Base-by-base conservation (phyloP, 345 rosid genomes). In the Atalantia buxifolia region DNA sequence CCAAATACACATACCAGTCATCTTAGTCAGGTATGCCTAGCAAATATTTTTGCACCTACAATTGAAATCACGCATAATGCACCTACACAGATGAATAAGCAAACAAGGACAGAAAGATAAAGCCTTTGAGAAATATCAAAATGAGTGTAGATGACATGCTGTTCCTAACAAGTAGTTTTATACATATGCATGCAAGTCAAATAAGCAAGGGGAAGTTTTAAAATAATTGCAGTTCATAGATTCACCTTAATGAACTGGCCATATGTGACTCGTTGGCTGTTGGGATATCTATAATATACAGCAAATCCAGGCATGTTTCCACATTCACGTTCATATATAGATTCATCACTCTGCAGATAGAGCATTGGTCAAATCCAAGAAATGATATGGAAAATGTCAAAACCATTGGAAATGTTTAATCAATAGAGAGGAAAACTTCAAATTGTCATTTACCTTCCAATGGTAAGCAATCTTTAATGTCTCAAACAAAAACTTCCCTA, bases 271-370 rank as follows among this genome's bases (percentile, higher is more conserved):
- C 99, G 97, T 87, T 93, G 96, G 83, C 99, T 93, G 84, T 97
- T 89, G 28, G 99, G 99, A 78, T 84, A 94, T 84, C 98, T 86
- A 81, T 97, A 97, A 80, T 94, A 94, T 61, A 97, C 98, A 84
- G 99, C 99, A 84, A 97, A 97, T 75, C 99, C 99, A 56, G 99
- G 99, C 99, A 90, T 97, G 84, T 97, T 97, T 78, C 98, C 98
- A 42, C 99, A 94, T 79, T 97, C 98, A 30, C 86, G 88, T 87
- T 97, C 99, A 81, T 97, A 97, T 68, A 97, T 86, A 62, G 98
- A 90, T 84, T 97, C 99, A 65, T 93, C 93, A 74, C 98, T 94
- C 98, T 94, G 92, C 22, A 85, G 76, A 83, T 68, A 72, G 71
- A 50, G 31, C 27, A 75, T 31, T 50, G 71, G 56, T 69, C 53